Evolutionary conservation across 768 basidiomycete species (phyloP).

Genomic region (Mycena galopus): DNA sequence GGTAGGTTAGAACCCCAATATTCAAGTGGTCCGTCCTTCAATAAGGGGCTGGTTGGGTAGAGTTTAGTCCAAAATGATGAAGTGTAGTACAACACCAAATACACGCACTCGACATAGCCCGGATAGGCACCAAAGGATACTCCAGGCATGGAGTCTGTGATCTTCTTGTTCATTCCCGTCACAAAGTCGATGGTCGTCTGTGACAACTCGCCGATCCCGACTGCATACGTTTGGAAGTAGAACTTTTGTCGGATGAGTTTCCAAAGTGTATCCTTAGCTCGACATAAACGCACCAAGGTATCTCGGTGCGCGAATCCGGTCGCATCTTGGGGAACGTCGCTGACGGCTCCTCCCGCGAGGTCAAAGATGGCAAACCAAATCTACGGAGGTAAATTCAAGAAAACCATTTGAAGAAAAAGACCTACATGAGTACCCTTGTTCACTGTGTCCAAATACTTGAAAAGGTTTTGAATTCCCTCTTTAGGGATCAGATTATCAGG

Average conservation of each 20-base stretch:
- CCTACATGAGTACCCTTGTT: conserved; percentile 28
- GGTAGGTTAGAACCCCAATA: conserved; percentile 32
- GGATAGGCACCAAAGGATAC: conserved; percentile 30
- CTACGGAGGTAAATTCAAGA: not conserved
- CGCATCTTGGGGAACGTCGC: conserved; percentile 28
- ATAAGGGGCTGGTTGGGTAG: conserved; percentile 12
- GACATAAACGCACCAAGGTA: not conserved
- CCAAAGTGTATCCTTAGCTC: no score
- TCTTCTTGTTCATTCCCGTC: conserved; percentile 4
- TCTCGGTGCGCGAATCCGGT: conserved; percentile 35
- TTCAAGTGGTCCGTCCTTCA: conserved; percentile 15
- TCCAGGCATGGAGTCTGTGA: conserved; percentile 27
- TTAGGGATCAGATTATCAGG: conserved; percentile 23
- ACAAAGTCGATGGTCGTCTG: conserved; percentile 20
- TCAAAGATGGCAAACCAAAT: conserved; percentile 37
- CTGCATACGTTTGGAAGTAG: conserved; percentile 32
- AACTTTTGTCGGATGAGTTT: conserved; percentile 6
- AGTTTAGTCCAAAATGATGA: not conserved
- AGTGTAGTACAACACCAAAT: not conserved
- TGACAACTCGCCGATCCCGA: conserved; percentile 13
- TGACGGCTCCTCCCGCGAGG: conserved; percentile 32
- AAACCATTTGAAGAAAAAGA: not conserved
- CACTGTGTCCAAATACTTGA: conserved; percentile 29
- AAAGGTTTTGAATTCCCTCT: conserved; percentile 28
- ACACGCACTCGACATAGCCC: conserved; percentile 35